phyloP scores from a whole-genome alignment of 2,329 filamentous ascomycete species.

The Clonostachys chloroleuca region DNA sequence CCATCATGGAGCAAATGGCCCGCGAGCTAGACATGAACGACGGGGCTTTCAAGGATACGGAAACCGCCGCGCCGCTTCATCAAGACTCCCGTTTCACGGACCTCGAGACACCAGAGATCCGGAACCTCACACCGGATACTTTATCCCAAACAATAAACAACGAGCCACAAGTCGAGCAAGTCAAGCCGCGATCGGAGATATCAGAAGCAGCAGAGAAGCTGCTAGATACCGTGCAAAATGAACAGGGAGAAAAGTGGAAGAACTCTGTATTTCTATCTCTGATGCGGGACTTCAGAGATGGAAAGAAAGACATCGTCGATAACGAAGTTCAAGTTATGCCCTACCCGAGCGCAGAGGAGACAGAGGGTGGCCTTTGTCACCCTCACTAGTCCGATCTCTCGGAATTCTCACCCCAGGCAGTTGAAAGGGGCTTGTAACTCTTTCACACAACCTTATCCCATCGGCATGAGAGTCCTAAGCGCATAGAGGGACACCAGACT shows the following conservation, averaged over 20 bases:
- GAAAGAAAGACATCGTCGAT: constrained; percentile 35
- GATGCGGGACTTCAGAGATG: constrained; percentile 40
- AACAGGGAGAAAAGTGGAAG: constrained; percentile 39
- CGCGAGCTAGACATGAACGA: constrained; percentile 30
- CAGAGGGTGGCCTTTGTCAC: no score
- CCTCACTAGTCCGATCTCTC: no score
- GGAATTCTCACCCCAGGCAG: no score
- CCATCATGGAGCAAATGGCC: constrained; percentile 36
- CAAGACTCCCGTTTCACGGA: constrained; percentile 13
- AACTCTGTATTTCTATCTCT: constrained; percentile 37
- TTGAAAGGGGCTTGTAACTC: no score
- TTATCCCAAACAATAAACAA: constrained; percentile 9
- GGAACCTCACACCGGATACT: constrained; percentile 11
- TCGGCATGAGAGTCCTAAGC: no score
- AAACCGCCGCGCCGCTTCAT: neutral
- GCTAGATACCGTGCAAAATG: constrained; percentile 35
- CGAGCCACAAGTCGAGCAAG: constrained; percentile 6
- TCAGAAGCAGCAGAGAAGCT: constrained; percentile 36
- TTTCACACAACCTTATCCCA: no score
- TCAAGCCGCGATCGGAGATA: constrained; percentile 25
- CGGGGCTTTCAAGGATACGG: constrained; percentile 12
- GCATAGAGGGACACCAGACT: no score
- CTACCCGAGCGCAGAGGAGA: no score
- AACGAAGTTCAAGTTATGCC: constrained; percentile 24
- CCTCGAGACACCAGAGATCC: constrained; percentile 22